A percentile compares a stretch with the other conserved stretches of the same genome.
Evolutionary conservation across 2,329 filamentous ascomycete genomes (phyloP).

Genomic region (Pseudocercospora cruenta): DNA sequence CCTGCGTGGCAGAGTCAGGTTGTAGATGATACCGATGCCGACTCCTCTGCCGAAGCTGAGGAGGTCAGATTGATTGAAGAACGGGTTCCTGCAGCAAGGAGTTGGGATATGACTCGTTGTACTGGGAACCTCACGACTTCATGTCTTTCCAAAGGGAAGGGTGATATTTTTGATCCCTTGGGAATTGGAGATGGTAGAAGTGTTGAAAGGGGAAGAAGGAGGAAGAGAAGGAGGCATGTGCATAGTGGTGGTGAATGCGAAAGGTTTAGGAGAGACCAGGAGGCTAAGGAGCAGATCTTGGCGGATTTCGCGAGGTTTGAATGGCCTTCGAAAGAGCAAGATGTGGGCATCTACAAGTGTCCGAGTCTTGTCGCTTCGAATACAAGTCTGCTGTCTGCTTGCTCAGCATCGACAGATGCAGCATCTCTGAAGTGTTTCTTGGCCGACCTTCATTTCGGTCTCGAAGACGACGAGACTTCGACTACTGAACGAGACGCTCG

Average conservation of each 20-base stretch:
- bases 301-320: constrained; percentile 13
- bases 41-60: background rate
- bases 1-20: background rate
- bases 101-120: constrained; percentile 2
- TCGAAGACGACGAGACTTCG: background rate
- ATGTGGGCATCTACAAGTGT: background rate
- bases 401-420: background rate
- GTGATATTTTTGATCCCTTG: background rate
- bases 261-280: background rate
- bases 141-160: background rate
- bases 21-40: no score
- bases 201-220: background rate
- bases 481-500: background rate
- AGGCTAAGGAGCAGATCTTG: constrained; percentile 1
- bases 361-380: background rate
- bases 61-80: background rate
- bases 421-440: background rate
- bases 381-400: background rate
- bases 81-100: constrained; percentile 2
- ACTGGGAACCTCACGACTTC: background rate
- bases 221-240: background rate
- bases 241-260: background rate
- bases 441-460: background rate
- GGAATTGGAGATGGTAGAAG: background rate
- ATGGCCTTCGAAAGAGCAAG: background rate